Evolutionary conservation across 306 rosid genomes (phyloP), one percentile per base, ranked within the genome.

Genomic region (Lathyrus tuberosus): DNA sequence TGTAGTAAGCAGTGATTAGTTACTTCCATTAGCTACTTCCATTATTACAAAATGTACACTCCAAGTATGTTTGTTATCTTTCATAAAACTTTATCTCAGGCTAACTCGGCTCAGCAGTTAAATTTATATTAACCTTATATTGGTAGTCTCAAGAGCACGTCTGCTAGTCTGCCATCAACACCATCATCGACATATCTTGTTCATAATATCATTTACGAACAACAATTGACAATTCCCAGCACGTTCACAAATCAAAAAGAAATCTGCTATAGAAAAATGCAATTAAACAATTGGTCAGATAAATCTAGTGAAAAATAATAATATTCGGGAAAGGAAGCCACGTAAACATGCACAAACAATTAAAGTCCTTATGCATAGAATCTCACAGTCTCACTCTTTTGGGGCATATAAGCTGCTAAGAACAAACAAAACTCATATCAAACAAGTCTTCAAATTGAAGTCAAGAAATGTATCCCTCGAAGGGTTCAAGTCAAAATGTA

Each of bases 21-120:
- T n/a, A n/a, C n/a, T n/a, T n/a, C 83, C 77, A 76, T 65, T 62
- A 65, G 76, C 31, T 52, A 77, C 76, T 43, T 91, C 96, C 97
- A 91, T 88, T 33, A 40, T 77, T 40, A 40, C 65, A 37, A 53
- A 73, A 56, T 37, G 47, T 51, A 46, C 67, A 58, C 68, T 38
- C 64, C 54, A n/a, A n/a, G n/a, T n/a, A n/a, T n/a, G n/a, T n/a
- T n/a, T n/a, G n/a, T n/a, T 62, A 47, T 44, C 60, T 68, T 48
- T 33, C 20, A 41, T 16, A 66, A 28, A 58, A 71, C 62, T 56
- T 22, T 22, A 22, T 22, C 24, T 22, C 24, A n/a, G n/a, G n/a
- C n/a, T n/a, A n/a, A n/a, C n/a, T n/a, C n/a, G n/a, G n/a, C n/a
- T n/a, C n/a, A 22, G n/a, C n/a, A 72, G 79, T 20, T 40, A 60